Evolutionary conservation across 106 monocot species (phyloP), one percentile per base, ranked within the genome.

Genomic region (Allium cepa): DNA sequence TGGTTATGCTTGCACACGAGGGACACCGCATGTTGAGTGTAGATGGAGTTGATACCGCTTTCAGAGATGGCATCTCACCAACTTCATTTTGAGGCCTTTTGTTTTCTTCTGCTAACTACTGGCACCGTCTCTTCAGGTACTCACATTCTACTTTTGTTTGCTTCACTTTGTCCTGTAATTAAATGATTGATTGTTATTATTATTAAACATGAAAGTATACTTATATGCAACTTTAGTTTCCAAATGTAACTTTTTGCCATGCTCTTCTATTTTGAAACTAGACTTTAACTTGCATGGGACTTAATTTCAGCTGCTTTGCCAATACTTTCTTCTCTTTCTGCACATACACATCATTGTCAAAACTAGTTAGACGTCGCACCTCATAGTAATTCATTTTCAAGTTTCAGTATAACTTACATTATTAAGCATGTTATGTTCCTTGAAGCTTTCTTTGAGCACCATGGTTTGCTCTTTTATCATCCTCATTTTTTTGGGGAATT

Each of bases 201-300:
- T 36, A 36, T 4, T 36, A 36, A 36, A 36, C 36, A 36, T 36
- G 36, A 36, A 36, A 36, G 36, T 36, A 36, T 36, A 36, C 36
- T 36, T 4, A 36, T 36, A 36, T 36, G 36, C 36, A 36, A 36
- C 36, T 36, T 52, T 4, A n/a, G n/a, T n/a, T n/a, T 36, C 36
- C 36, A 36, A 36, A 36, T 4, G 36, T 36, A 2, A 36, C 1
- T 36, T 36, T 4, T 2, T 56, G 66, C 74, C 67, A 49, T 45
- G 74, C 74, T 67, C 74, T 75, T 67, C 74, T 49, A 17, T 74
- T 74, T 10, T 74, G 74, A 56, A 75, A 75, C 74, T 66, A 75
- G 18, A 75, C 74, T 36, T 75, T 66, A 9, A 75, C 67, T 59
- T 75, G 74, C 14, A 66, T 22, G 9, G 74, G 74, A 49, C 59